Percentiles rank a stretch among this genome's conserved stretches.
Conservation (phyloP, 2,329 filamentous ascomycete genomes). For the Aspergillus quadricinctus region DNA sequence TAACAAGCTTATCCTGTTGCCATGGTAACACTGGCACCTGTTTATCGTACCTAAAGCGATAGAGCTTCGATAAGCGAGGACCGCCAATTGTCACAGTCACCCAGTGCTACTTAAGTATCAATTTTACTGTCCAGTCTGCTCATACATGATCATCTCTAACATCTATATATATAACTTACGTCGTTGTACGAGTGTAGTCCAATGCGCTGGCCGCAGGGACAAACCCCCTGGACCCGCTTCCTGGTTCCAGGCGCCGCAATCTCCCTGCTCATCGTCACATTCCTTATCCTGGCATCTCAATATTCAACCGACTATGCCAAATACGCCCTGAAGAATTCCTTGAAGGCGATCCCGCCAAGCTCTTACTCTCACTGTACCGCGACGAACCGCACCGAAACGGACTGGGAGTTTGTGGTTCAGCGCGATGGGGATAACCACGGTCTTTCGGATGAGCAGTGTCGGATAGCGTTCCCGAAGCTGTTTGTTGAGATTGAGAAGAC, state of each 20-base stretch:
- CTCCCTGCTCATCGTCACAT: constrained; percentile 24
- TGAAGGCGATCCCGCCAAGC: constrained; percentile 1
- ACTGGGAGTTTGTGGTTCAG: constrained; percentile 31
- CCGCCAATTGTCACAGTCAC: background rate
- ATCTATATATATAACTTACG: background rate
- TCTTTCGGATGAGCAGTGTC: constrained; percentile 33
- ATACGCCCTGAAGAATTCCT: constrained; percentile 20
- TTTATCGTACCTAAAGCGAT: background rate
- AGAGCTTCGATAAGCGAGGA: constrained; percentile 10
- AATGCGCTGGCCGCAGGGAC: constrained; percentile 11
- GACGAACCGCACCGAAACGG: constrained; percentile 2
- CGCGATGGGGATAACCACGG: constrained; percentile 36
- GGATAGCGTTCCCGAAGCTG: constrained; percentile 38
- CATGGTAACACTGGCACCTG: background rate
- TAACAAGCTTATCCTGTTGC: background rate
- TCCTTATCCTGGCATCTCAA: constrained; percentile 19
- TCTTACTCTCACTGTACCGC: background rate
- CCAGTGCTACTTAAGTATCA: background rate
- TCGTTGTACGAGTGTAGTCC: background rate
- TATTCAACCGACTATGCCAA: constrained; percentile 14
- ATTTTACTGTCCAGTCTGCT: background rate
- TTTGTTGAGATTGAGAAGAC: constrained; percentile 36
- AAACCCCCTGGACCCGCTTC: constrained; percentile 24
- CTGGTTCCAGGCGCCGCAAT: constrained; percentile 23
- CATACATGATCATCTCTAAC: background rate